Conservation (phyloP, 352 stramenopile species). For the Blastocystis sp. region DNA sequence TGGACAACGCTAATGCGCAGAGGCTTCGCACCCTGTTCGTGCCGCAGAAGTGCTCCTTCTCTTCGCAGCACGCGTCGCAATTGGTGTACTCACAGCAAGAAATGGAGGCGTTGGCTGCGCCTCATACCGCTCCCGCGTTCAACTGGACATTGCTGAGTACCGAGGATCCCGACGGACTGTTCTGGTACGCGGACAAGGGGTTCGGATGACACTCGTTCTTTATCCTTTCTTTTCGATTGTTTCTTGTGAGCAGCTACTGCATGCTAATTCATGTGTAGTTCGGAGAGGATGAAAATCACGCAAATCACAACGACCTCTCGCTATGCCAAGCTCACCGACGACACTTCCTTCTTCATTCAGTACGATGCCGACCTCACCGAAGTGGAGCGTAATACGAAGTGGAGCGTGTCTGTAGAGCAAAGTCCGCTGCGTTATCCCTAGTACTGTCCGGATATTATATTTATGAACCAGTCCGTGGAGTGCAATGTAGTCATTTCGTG, state of each 20-base stretch:
- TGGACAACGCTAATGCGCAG: too few relatives aligned
- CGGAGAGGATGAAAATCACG: constrained; percentile 1
- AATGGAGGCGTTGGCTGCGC: neutral
- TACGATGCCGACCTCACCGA: constrained; percentile 35
- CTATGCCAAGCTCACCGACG: constrained; percentile 63
- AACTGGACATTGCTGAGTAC: neutral
- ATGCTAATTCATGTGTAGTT: neutral
- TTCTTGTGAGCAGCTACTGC: too few relatives aligned
- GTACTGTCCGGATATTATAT: constrained; percentile 62
- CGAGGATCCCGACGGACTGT: constrained; percentile 5
- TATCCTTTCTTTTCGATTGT: constrained; percentile 20
- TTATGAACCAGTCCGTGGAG: neutral
- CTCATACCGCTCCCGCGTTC: neutral
- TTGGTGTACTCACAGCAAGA: constrained; percentile 10
- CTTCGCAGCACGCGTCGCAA: neutral
- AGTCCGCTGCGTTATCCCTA: neutral
- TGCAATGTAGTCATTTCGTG: constrained; percentile 9
- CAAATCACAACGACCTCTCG: constrained; percentile 12
- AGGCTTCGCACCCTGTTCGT: neutral
- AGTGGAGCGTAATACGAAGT: constrained; percentile 11
- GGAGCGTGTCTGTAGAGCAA: constrained; percentile 19
- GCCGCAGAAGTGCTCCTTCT: neutral
- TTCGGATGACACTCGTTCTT: neutral
- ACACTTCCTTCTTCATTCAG: constrained; percentile 33
- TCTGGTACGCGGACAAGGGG: constrained; percentile 9